phyloP scores from a whole-genome alignment of 805 yeast species.

The Saccharomycopsis capsularis region DNA sequence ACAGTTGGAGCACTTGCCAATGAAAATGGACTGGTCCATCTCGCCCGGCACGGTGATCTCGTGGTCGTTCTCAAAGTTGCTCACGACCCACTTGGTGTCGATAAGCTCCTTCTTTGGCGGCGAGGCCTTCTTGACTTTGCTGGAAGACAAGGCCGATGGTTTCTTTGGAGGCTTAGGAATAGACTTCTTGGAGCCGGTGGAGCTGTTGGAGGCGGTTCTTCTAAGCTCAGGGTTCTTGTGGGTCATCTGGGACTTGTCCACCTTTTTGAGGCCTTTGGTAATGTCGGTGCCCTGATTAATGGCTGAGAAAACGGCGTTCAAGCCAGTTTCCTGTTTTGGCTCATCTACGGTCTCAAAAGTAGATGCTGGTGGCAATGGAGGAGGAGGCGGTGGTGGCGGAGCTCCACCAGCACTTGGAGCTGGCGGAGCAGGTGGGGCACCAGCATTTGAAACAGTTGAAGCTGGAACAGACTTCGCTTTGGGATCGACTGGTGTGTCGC shows the following conservation, averaged over 20 bases:
- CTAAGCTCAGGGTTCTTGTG: slow-evolving; percentile 86
- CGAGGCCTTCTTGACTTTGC: slow-evolving; percentile 25
- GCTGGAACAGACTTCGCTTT: slow-evolving; percentile 26
- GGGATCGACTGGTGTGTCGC: slow-evolving; percentile 25
- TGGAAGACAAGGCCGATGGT: slow-evolving; percentile 51
- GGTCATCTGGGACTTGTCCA: slow-evolving; percentile 88
- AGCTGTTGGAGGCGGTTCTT: slow-evolving; percentile 29
- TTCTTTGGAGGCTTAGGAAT: slow-evolving; percentile 80
- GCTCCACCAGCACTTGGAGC: slow-evolving; percentile 31
- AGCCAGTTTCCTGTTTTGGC: slow-evolving; percentile 38
- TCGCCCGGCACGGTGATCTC: slow-evolving; percentile 68
- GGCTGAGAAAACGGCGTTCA: slow-evolving; percentile 88
- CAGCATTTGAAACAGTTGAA: too few species aligned
- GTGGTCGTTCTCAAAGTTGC: slow-evolving; percentile 60
- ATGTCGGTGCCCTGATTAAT: slow-evolving; percentile 78
- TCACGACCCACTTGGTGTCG: slow-evolving; percentile 86
- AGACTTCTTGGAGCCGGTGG: slow-evolving; percentile 39
- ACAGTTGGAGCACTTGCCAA: slow-evolving; percentile 69
- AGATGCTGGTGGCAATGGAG: slow-evolving; percentile 87
- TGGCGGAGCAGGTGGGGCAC: slow-evolving; percentile 27
- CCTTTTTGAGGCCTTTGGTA: slow-evolving; percentile 83
- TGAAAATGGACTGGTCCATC: slow-evolving; percentile 81
- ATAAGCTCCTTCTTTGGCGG: slow-evolving; percentile 65
- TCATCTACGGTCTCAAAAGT: slow-evolving; percentile 40
- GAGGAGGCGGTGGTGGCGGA: slow-evolving; percentile 57